Base-by-base conservation (phyloP, 2,329 filamentous ascomycete species). In the Talaromyces sp. region DNA sequence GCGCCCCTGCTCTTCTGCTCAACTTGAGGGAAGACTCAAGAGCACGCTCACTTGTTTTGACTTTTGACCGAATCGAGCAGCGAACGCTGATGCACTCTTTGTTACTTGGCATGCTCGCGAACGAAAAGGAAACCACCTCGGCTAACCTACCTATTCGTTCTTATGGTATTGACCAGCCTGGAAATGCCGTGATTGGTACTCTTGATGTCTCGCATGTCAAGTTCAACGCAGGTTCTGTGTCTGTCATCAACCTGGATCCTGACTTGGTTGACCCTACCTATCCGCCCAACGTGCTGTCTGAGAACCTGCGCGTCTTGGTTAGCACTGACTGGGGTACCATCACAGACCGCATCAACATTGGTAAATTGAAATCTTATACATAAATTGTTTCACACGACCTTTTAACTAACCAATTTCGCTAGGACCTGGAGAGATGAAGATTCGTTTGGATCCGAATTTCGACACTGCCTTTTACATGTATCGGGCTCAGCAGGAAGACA, bases 311-410 rank as follows among this genome's bases (percentile, higher is more conserved):
- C 30, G 82, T 96, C 19, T 83, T 96, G 58, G 81, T 91, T 33
- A 87, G 92, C 61, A 91, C 89, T 65, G 85, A 89, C 63, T 86
- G 88, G 66, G 91, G 92, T 55, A 91, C 88, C 49, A 80, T 96
- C 17, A 91, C 90, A 1, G 93, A 97, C 75, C 85, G 92, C 42
- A 82, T 96, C 70, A 96, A 96, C 67, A 81, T 96, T 59, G 80
- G 82, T 81, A 76, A 72, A 76, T 15, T 28, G 9, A n/a, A 25
- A 22, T 51, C 62, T 36, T 30, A 25, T 17, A 8, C 28, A 54
- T 42, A 27, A 27, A 7, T 7, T 25, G 17, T 27, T 32, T 57
- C n/a, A 28, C 17, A 6, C 25, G 5, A 25, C 5, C 1, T 22
- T 27, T 42, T 57, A 13, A 42, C 66, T 73, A 57, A 70, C 57